A percentile compares a stretch with the other conserved stretches of the same genome.
These are phyloP conservation scores for Corylus avellana DNA, from an alignment of 306 rosid species.

Conservation along the genomic window DNA sequence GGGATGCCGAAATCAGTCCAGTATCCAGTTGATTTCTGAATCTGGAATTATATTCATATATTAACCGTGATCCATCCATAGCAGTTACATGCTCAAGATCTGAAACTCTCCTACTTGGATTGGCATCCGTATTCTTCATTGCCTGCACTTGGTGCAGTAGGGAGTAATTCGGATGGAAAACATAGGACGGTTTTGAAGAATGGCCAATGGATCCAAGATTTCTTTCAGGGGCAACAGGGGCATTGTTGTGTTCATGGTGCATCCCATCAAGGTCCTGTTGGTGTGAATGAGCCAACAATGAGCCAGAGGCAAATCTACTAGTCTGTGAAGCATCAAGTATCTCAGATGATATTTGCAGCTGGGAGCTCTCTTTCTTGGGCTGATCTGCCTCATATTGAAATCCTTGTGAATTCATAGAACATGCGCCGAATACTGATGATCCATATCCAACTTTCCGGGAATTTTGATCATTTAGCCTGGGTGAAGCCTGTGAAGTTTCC, in stretches of 20 bases:
- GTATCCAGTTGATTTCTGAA: constrained; percentile 17
- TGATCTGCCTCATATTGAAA: constrained; percentile 27
- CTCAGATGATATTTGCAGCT: constrained; percentile 19
- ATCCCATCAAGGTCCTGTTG: constrained; percentile 38
- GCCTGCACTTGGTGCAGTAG: constrained; percentile 29
- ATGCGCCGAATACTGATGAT: constrained; percentile 20
- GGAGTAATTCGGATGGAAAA: constrained; percentile 30
- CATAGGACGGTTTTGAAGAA: constrained; percentile 30
- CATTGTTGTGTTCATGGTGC: constrained; percentile 22
- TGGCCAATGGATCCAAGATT: constrained; percentile 26
- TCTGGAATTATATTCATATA: constrained; percentile 23
- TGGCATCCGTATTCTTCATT: constrained; percentile 36
- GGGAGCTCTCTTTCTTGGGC: constrained; percentile 20
- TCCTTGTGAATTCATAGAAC: constrained; percentile 36
- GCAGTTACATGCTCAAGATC: constrained; percentile 30
- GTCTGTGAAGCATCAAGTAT: constrained; percentile 24
- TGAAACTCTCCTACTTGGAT: constrained; percentile 33
- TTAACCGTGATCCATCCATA: constrained; percentile 31
- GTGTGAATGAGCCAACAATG: constrained; percentile 28
- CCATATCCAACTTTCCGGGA: constrained; percentile 30
- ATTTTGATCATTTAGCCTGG: constrained; percentile 31
- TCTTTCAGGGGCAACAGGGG: constrained; percentile 26
- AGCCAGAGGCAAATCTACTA: constrained; percentile 31
- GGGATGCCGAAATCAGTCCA: constrained; percentile 32
- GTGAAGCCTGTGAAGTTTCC: constrained; percentile 29